Evolutionary conservation across 148 eudicot genomes (phyloP).

Genomic region (Camellia japonica): DNA sequence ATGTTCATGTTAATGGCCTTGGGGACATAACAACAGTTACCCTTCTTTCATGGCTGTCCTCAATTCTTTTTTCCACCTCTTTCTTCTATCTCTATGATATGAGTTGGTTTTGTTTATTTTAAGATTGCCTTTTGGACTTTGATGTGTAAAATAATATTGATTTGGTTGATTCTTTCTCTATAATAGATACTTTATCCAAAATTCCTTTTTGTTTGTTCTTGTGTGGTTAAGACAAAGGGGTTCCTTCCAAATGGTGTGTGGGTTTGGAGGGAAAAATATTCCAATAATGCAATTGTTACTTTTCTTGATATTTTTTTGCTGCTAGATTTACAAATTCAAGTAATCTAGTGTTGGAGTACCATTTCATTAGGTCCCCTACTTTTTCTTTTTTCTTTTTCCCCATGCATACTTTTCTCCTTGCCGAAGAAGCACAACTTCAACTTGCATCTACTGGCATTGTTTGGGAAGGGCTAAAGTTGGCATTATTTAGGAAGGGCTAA

Average conservation of each 20-base stretch:
- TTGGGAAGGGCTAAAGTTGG: too few relatives aligned
- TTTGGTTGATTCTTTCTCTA: background rate
- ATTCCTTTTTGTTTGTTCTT: background rate
- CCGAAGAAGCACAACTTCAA: too few relatives aligned
- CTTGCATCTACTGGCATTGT: too few relatives aligned
- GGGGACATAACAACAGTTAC: slow-evolving; percentile 8
- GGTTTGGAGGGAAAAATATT: background rate
- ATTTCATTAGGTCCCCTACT: too few relatives aligned
- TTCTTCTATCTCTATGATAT: background rate
- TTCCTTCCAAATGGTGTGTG: background rate
- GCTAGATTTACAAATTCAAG: too few relatives aligned
- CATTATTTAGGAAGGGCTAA: too few relatives aligned
- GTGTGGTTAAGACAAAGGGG: background rate
- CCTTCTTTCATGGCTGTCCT: slow-evolving; percentile 6
- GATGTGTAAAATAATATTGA: background rate
- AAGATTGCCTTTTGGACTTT: background rate
- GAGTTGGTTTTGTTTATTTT: background rate
- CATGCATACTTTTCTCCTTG: too few relatives aligned
- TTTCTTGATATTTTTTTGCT: too few relatives aligned
- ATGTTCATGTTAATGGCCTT: background rate
- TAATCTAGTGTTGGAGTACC: too few relatives aligned
- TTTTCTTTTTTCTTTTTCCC: too few relatives aligned
- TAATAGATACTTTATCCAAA: background rate
- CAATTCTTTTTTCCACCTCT: background rate
- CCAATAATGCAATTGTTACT: too few relatives aligned